Evolutionary conservation across 2,329 filamentous ascomycete genomes (phyloP).

Genomic region (Didymella arachidicola): DNA sequence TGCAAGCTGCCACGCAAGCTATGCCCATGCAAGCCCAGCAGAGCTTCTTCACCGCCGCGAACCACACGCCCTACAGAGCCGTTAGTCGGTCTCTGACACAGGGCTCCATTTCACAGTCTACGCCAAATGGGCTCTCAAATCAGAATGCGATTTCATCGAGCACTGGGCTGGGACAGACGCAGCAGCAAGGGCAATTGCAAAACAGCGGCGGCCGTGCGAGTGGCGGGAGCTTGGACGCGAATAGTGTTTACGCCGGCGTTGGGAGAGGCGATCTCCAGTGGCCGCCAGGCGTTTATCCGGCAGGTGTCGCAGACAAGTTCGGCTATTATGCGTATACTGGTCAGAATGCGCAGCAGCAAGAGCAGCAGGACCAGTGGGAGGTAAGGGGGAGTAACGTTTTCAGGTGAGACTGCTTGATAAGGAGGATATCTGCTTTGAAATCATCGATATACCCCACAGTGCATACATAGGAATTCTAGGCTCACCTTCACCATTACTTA

Average conservation of each 20-base stretch:
- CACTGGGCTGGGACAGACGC: conserved; percentile 22
- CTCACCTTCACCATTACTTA: too few relatives aligned
- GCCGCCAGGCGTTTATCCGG: conserved; percentile 25
- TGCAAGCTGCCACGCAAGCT: conserved; percentile 33
- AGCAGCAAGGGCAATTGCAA: conserved; percentile 27
- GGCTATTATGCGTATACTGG: conserved; percentile 31
- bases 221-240: conserved; percentile 26
- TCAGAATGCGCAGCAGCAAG: conserved; percentile 26
- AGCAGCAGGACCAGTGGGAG: conserved; percentile 40
- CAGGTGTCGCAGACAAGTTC: too few relatives aligned
- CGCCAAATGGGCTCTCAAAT: conserved; percentile 22
- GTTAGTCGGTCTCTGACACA: conserved; percentile 36
- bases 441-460: background rate
- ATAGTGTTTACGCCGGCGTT: conserved; percentile 27
- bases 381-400: conserved; percentile 34
- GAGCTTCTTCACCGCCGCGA: conserved; percentile 33
- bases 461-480: too few relatives aligned
- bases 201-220: conserved; percentile 27
- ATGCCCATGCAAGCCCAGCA: conserved; percentile 29
- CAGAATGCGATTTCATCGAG: conserved; percentile 13
- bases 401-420: conserved; percentile 19
- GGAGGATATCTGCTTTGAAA: too few relatives aligned
- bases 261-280: conserved; percentile 37
- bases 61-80: conserved; percentile 33
- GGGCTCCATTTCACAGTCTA: conserved; percentile 20